Evolutionary conservation across 2,329 filamentous ascomycete genomes (phyloP).

Genomic region (Trichoderma semiorbis): DNA sequence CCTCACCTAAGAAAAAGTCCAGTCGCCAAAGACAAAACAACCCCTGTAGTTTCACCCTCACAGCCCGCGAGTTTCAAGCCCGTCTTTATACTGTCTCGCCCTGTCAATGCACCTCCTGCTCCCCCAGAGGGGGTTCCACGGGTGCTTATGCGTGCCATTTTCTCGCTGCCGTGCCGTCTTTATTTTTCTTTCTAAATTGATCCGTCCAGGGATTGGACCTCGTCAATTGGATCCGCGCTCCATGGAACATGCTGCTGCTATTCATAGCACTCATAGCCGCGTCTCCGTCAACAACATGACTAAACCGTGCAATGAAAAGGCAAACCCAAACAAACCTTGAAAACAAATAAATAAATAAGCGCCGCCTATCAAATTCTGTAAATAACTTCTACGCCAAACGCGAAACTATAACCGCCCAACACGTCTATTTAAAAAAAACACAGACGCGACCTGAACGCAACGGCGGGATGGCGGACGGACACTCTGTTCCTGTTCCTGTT

Average conservation of each 20-base stretch:
- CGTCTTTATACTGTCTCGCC: background rate
- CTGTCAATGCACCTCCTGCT: slow-evolving; percentile 11
- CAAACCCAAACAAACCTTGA: background rate
- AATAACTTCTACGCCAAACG: too few species aligned
- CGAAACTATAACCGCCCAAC: background rate
- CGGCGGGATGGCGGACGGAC: background rate
- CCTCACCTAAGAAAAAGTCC: too few species aligned
- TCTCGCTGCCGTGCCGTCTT: background rate
- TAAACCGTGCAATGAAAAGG: background rate
- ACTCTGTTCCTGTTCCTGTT: too few species aligned
- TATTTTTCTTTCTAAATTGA: background rate
- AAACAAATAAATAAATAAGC: background rate
- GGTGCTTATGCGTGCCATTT: slow-evolving; percentile 11
- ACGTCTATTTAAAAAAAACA: background rate
- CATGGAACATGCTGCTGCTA: background rate
- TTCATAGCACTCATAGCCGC: background rate
- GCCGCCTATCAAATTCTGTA: background rate
- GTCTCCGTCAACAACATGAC: background rate
- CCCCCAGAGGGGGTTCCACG: background rate
- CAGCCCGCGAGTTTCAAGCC: slow-evolving; percentile 9
- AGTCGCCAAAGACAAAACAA: background rate
- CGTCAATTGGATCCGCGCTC: too few species aligned
- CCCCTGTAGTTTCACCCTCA: slow-evolving; percentile 13
- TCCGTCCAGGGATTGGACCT: background rate
- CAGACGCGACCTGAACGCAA: background rate